Evolutionary conservation across 176 grass and related monocot species (phyloP).

Genomic region (Rhynchospora tenuis): DNA sequence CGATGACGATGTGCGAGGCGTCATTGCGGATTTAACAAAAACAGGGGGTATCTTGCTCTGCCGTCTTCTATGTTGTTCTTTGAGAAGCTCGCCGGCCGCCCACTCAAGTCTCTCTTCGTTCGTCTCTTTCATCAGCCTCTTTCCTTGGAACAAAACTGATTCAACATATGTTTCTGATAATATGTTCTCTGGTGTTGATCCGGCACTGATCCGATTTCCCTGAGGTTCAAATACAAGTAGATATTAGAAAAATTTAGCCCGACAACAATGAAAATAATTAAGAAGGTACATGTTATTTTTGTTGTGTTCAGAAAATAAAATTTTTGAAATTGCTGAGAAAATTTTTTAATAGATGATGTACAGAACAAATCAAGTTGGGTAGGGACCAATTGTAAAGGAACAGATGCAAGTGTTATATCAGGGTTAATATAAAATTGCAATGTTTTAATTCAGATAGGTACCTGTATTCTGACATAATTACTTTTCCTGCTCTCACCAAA

Average conservation of each 20-base stretch:
- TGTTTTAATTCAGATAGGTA: neutral
- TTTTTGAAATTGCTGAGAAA: neutral
- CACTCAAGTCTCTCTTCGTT: slow-evolving; percentile 64
- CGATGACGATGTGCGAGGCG: slow-evolving; percentile 47
- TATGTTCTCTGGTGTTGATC: slow-evolving; percentile 37
- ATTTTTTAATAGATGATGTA: neutral
- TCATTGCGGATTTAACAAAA: slow-evolving; percentile 43
- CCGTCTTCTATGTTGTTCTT: slow-evolving; percentile 46
- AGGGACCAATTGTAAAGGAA: neutral
- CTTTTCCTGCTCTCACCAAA: slow-evolving; percentile 50
- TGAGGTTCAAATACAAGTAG: neutral
- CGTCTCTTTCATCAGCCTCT: slow-evolving; percentile 57
- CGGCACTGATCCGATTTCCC: slow-evolving; percentile 42
- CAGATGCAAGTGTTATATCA: neutral
- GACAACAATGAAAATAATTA: neutral
- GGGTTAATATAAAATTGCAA: neutral
- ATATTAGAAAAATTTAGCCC: neutral
- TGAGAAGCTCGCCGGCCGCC: slow-evolving; percentile 48
- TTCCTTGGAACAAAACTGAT: slow-evolving; percentile 57
- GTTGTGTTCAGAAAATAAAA: neutral
- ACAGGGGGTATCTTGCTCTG: slow-evolving; percentile 47
- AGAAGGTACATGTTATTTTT: neutral
- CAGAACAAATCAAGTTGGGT: neutral
- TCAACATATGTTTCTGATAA: slow-evolving; percentile 56
- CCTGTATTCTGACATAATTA: slow-evolving; percentile 78